Evolutionary conservation across 805 yeast genomes (phyloP).

Genomic region (Saccharomycopsis malanga): DNA sequence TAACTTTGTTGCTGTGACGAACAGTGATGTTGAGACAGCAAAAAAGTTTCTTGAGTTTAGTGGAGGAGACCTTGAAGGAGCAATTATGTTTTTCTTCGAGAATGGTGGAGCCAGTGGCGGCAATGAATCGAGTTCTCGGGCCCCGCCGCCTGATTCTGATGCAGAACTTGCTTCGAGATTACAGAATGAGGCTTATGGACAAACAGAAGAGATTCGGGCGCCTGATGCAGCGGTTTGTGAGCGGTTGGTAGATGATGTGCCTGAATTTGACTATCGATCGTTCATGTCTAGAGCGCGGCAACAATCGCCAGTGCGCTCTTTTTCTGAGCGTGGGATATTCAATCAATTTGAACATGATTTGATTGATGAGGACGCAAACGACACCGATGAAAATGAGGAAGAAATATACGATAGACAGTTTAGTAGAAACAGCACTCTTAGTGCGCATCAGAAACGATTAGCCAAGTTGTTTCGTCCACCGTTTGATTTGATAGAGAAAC

Average conservation of each 20-base stretch:
- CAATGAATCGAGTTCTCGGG: slow-evolving; percentile 1
- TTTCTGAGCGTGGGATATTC: slow-evolving; percentile 26
- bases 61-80: slow-evolving; percentile 71
- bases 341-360: slow-evolving; percentile 35
- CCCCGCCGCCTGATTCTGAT: slow-evolving; percentile 10
- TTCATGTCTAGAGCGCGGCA: background rate
- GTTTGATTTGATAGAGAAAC: slow-evolving; percentile 70
- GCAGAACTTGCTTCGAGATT: slow-evolving; percentile 54
- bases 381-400: slow-evolving; percentile 31
- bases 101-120: slow-evolving; percentile 32
- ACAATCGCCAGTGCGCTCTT: slow-evolving; percentile 2
- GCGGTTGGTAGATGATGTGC: slow-evolving; percentile 17
- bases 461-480: slow-evolving; percentile 91
- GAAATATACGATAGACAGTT: slow-evolving; percentile 31
- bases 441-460: slow-evolving; percentile 51
- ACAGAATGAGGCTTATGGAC: slow-evolving; percentile 56
- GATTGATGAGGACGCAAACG: slow-evolving; percentile 31
- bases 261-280: background rate
- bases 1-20: slow-evolving; percentile 73
- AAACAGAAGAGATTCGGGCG: slow-evolving; percentile 54
- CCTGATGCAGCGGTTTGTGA: slow-evolving; percentile 57
- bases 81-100: slow-evolving; percentile 79
- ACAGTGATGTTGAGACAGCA: slow-evolving; percentile 62
- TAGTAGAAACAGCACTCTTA: slow-evolving; percentile 10
- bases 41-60: slow-evolving; percentile 71